A percentile compares a stretch with the other conserved stretches of the same genome.
phyloP scores from a whole-genome alignment of 495 filamentous ascomycete genomes.

The Pyrenula aspistea region DNA sequence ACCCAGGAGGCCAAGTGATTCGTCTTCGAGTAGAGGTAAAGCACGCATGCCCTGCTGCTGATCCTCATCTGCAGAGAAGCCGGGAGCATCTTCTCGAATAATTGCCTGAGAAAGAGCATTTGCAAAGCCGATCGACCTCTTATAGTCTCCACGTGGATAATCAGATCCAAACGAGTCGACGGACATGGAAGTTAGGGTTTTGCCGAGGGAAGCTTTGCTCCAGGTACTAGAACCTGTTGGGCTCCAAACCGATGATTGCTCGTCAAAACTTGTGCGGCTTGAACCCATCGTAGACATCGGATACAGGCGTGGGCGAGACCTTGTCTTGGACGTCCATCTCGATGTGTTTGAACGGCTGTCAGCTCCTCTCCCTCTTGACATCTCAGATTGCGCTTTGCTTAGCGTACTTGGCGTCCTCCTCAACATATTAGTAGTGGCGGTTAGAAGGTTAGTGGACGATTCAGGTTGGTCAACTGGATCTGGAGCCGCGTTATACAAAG shows the following conservation, averaged over 20 bases:
- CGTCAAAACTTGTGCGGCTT: conserved; percentile 86
- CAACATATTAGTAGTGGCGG: conserved; percentile 41
- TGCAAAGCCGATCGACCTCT: conserved; percentile 94
- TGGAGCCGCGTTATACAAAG: conserved; percentile 57
- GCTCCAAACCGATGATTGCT: conserved; percentile 81
- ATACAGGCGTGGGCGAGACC: conserved; percentile 70
- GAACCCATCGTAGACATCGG: conserved; percentile 73
- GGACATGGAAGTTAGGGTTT: conserved; percentile 81
- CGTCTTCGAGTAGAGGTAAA: conserved; percentile 77
- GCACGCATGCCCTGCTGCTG: conserved; percentile 29
- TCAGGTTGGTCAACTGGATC: conserved; percentile 18
- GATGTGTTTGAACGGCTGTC: conserved; percentile 54
- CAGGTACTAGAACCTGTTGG: conserved; percentile 81
- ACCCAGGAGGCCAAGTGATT: conserved; percentile 76
- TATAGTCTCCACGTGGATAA: conserved; percentile 74
- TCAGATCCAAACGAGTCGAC: conserved; percentile 75
- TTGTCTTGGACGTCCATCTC: conserved; percentile 74
- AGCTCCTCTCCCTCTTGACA: conserved; percentile 54
- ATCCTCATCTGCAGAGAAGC: conserved; percentile 34
- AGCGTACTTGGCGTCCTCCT: conserved; percentile 81
- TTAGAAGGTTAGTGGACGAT: conserved; percentile 34
- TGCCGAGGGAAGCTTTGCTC: conserved; percentile 88
- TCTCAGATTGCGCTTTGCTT: conserved; percentile 78
- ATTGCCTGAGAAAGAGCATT: conserved; percentile 95
- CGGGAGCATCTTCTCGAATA: conserved; percentile 74